These are phyloP conservation scores for Penicillium sp. DNA, from an alignment of 2,329 filamentous ascomycete genomes.

Conservation along the genomic window DNA sequence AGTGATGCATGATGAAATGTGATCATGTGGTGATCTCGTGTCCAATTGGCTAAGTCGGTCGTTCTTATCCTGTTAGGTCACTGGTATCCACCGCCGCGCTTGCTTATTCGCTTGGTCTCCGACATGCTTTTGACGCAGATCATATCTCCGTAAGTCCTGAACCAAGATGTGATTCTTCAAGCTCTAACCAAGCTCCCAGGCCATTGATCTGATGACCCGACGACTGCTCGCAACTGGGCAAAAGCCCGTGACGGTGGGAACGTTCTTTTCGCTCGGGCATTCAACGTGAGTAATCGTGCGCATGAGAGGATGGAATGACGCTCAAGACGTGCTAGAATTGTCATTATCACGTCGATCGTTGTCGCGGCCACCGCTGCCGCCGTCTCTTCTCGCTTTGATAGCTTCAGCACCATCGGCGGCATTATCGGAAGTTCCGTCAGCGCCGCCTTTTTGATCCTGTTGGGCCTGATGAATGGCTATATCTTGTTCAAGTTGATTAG, in stretches of 20 bases:
- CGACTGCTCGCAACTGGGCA: conserved; percentile 82
- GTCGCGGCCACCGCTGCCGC: conserved; percentile 88
- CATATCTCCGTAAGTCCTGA: conserved; percentile 64
- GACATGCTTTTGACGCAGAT: conserved; percentile 97
- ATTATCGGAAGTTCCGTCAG: conserved; percentile 88
- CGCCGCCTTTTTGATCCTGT: conserved; percentile 74
- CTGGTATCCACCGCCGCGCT: conserved; percentile 79
- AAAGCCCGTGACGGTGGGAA: conserved; percentile 84
- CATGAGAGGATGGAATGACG: not conserved
- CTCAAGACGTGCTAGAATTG: conserved; percentile 54
- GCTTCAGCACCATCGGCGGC: conserved; percentile 74
- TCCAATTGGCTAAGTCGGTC: not conserved
- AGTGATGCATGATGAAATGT: no score
- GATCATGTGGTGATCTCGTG: no score
- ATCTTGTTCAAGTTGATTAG: conserved; percentile 76
- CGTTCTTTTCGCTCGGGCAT: conserved; percentile 90
- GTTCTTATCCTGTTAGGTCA: conserved; percentile 37
- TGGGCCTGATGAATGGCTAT: conserved; percentile 81
- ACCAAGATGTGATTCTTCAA: no score
- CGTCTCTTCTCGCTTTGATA: conserved; percentile 74
- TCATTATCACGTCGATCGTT: conserved; percentile 83
- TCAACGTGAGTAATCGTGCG: conserved; percentile 57
- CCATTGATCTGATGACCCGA: conserved; percentile 93
- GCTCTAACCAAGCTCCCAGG: conserved; percentile 49
- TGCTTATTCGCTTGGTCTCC: conserved; percentile 81